These are phyloP conservation scores for Penicillium salamii DNA, from an alignment of 495 filamentous ascomycete genomes.

Conservation along the genomic window DNA sequence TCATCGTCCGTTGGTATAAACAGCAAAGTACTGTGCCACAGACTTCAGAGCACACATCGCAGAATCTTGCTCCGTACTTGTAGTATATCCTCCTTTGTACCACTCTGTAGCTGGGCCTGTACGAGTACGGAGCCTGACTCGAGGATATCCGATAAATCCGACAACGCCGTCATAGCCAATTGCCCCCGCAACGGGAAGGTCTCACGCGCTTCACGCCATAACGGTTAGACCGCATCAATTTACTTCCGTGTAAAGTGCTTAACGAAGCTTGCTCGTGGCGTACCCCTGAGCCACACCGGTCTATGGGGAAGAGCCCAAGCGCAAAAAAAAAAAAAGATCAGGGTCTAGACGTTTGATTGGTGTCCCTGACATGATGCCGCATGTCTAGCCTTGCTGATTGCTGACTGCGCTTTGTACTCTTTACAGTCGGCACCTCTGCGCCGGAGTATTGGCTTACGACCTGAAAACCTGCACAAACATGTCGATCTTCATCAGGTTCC, in stretches of 20 bases:
- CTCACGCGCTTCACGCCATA: slow-evolving; percentile 4
- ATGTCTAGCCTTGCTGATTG: background rate
- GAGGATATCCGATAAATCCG: background rate
- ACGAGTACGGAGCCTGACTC: no score
- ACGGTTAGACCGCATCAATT: slow-evolving; percentile 11
- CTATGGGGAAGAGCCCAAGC: slow-evolving; percentile 1
- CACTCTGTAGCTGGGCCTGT: no score
- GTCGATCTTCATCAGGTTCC: slow-evolving; percentile 10
- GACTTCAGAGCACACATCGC: no score
- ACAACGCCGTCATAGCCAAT: background rate
- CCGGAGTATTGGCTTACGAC: background rate
- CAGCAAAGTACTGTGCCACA: no score
- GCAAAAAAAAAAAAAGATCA: slow-evolving; percentile 1
- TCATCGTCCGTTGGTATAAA: slow-evolving; percentile 1
- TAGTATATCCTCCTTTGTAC: no score
- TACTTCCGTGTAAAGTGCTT: slow-evolving; percentile 15
- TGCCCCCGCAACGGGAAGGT: slow-evolving; percentile 13
- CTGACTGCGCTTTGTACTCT: background rate
- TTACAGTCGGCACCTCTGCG: no score
- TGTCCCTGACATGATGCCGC: slow-evolving; percentile 15
- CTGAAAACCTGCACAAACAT: background rate
- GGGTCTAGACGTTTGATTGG: slow-evolving; percentile 5
- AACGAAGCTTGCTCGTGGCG: slow-evolving; percentile 16
- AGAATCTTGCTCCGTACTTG: no score
- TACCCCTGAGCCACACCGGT: slow-evolving; percentile 10